These are phyloP conservation scores for Psilocybe tampanensis DNA, from an alignment of 768 basidiomycete species.

Conservation along the genomic window DNA sequence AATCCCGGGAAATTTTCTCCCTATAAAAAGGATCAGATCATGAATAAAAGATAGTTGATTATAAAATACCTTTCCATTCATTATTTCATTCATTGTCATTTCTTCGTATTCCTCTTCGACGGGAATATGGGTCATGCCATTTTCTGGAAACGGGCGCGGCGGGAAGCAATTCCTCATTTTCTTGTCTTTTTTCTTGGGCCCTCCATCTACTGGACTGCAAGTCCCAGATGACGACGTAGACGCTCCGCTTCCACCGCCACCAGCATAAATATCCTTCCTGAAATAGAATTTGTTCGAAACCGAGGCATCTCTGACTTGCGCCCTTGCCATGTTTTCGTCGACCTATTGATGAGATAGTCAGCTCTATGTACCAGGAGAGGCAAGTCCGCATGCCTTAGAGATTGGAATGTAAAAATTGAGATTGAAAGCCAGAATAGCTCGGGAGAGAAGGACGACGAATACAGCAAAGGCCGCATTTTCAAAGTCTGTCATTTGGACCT, in stretches of 20 bases:
- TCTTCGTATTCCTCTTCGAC: constrained; percentile 89
- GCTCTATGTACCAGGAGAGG: neutral
- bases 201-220: constrained; percentile 36
- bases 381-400: constrained; percentile 66
- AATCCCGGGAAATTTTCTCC: constrained; percentile 75
- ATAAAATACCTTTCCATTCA: constrained; percentile 80
- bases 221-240: constrained; percentile 53
- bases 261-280: constrained; percentile 80
- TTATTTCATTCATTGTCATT: constrained; percentile 90
- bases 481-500: constrained; percentile 98
- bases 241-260: constrained; percentile 36
- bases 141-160: constrained; percentile 52
- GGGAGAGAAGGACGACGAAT: constrained; percentile 91
- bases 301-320: constrained; percentile 83
- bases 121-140: constrained; percentile 41
- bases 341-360: constrained; percentile 54
- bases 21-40: constrained; percentile 39
- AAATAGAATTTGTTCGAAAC: constrained; percentile 83
- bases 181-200: constrained; percentile 55
- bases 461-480: constrained; percentile 98
- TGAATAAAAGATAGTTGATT: neutral
- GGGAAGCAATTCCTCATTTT: constrained; percentile 76
- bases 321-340: constrained; percentile 93
- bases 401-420: constrained; percentile 97
- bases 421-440: constrained; percentile 89